These are phyloP conservation scores for Penicillium robsamsonii DNA, from an alignment of 495 filamentous ascomycete species.

Conservation along the genomic window DNA sequence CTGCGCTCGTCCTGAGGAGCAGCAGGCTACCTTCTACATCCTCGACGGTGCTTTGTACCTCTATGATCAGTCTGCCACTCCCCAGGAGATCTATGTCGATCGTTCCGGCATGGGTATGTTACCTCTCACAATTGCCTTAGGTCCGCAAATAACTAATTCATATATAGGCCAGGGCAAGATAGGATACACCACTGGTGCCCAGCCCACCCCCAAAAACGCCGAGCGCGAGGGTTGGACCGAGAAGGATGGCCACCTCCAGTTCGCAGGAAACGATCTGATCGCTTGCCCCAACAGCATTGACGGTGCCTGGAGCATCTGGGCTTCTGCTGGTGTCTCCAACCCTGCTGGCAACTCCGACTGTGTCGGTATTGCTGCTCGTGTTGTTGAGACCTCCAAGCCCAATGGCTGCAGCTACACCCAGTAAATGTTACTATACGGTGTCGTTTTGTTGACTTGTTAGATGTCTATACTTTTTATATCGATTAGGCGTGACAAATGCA, in stretches of 20 bases:
- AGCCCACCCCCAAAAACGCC: slow-evolving; percentile 35
- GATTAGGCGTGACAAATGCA: too few species aligned
- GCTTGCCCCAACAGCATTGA: slow-evolving; percentile 52
- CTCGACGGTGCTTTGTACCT: slow-evolving; percentile 47
- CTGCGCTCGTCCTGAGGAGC: slow-evolving; percentile 38
- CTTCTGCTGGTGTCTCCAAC: slow-evolving; percentile 36
- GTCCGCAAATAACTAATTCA: slow-evolving; percentile 8
- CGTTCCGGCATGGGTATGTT: slow-evolving; percentile 52
- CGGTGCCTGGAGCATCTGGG: slow-evolving; percentile 50
- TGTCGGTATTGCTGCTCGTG: slow-evolving; percentile 39
- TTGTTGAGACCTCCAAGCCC: slow-evolving; percentile 29
- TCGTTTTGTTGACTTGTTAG: not conserved
- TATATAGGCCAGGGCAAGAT: slow-evolving; percentile 47
- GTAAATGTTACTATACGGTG: slow-evolving; percentile 20
- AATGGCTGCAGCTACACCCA: slow-evolving; percentile 61
- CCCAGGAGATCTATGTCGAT: slow-evolving; percentile 52
- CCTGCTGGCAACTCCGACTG: slow-evolving; percentile 48
- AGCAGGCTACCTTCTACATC: slow-evolving; percentile 49
- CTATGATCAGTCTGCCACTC: slow-evolving; percentile 35
- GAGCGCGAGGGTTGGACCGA: slow-evolving; percentile 46
- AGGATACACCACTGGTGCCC: slow-evolving; percentile 46
- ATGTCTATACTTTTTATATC: not conserved
- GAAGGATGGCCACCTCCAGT: slow-evolving; percentile 41
- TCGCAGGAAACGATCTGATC: slow-evolving; percentile 42
- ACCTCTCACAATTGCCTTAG: not conserved